Evolutionary conservation across 1,139 yeast species (phyloP).

Genomic region (Geotrichum australiense): DNA sequence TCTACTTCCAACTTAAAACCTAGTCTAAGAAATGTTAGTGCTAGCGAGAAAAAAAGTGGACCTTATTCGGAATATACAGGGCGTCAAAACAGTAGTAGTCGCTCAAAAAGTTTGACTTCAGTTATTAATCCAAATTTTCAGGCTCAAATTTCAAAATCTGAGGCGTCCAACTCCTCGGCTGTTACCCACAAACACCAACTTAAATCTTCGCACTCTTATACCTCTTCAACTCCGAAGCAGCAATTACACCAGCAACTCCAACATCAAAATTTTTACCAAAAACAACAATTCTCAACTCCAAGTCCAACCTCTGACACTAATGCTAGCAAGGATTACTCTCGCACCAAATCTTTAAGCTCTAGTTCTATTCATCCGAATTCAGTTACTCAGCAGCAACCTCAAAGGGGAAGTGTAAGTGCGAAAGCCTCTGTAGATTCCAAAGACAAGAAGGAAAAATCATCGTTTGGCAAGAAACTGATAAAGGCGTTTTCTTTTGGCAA

Average conservation of each 20-base stretch:
- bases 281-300: not conserved
- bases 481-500: constrained; percentile 26
- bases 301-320: too few species aligned
- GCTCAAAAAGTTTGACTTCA: constrained; percentile 15
- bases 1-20: constrained; percentile 1
- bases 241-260: constrained; percentile 4
- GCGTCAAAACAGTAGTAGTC: not conserved
- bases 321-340: not conserved
- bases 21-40: too few species aligned
- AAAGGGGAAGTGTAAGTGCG: too few species aligned
- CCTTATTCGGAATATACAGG: constrained; percentile 8
- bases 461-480: constrained; percentile 22
- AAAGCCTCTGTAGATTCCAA: not conserved
- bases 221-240: constrained; percentile 1
- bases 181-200: not conserved
- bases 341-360: not conserved
- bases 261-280: constrained; percentile 3
- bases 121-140: constrained; percentile 2
- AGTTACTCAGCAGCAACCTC: not conserved
- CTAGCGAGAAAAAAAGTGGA: not conserved
- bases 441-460: constrained; percentile 7
- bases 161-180: not conserved
- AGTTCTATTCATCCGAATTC: not conserved
- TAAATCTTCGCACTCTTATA: constrained; percentile 1
- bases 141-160: not conserved